Evolutionary conservation across 2,329 filamentous ascomycete species (phyloP).

Genomic region (Ilyonectria robusta): DNA sequence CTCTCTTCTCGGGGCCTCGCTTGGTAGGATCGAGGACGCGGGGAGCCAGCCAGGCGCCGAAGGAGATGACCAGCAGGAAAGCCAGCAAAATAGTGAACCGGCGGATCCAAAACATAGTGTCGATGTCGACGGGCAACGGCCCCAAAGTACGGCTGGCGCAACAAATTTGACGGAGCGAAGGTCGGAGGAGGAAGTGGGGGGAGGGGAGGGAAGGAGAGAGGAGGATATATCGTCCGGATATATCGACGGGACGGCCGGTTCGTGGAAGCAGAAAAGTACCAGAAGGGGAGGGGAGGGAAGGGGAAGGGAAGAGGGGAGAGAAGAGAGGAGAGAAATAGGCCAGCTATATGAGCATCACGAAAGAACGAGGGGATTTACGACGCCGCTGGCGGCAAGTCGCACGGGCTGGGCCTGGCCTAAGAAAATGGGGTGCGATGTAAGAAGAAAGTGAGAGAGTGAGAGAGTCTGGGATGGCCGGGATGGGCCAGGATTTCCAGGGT

Average conservation of each 20-base stretch:
- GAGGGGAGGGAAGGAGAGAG: not conserved
- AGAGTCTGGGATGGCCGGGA: conserved; percentile 14
- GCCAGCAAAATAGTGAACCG: conserved; percentile 57
- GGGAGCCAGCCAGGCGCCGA: conserved; percentile 66
- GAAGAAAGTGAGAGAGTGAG: conserved; percentile 27
- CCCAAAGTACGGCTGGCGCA: conserved; percentile 21
- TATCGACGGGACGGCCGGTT: conserved; percentile 26
- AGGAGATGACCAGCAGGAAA: conserved; percentile 61
- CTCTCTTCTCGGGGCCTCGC: conserved; percentile 72
- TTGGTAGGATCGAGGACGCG: conserved; percentile 73
- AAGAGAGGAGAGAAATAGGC: conserved; percentile 37
- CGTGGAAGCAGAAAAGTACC: conserved; percentile 16
- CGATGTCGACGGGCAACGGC: conserved; percentile 20
- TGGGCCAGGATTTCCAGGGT: conserved; percentile 19
- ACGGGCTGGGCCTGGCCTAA: conserved; percentile 20
- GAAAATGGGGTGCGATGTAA: conserved; percentile 28
- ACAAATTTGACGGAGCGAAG: conserved; percentile 22
- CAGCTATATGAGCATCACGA: conserved; percentile 51
- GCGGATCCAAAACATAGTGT: conserved; percentile 63
- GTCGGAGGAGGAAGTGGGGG: conserved; percentile 22
- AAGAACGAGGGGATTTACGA: conserved; percentile 42
- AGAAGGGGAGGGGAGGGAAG: conserved; percentile 1
- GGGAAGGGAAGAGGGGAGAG: conserved; percentile 1
- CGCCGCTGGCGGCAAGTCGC: conserved; percentile 47
- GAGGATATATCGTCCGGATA: conserved; percentile 15